Conservation (phyloP, 768 basidiomycete species). For the Ramaria rubella region DNA sequence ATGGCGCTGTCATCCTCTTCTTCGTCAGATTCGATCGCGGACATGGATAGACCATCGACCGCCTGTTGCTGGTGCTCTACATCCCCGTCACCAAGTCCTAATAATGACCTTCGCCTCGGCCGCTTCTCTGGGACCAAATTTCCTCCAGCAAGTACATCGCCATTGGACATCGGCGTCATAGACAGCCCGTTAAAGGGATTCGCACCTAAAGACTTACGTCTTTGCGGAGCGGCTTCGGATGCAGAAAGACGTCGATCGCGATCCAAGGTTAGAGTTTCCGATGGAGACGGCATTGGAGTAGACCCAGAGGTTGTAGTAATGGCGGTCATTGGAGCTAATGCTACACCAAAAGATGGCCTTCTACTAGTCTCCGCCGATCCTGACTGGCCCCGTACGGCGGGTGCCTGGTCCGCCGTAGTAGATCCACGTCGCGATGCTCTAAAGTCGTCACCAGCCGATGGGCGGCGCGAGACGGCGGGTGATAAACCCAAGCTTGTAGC, state of each 20-base stretch:
- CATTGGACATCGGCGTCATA: constrained; percentile 6
- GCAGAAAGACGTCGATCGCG: not conserved
- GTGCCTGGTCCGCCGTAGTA: not conserved
- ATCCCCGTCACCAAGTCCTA: not conserved
- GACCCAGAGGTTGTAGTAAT: not conserved
- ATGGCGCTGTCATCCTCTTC: constrained; percentile 16
- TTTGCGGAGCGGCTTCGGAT: not conserved
- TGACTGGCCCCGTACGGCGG: not conserved
- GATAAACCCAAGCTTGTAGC: constrained; percentile 33
- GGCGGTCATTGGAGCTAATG: constrained; percentile 1
- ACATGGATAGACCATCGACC: constrained; percentile 25
- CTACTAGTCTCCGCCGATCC: not conserved
- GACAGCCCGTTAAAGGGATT: constrained; percentile 5
- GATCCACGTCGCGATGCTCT: not conserved
- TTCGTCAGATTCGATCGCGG: constrained; percentile 28
- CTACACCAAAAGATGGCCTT: constrained; percentile 5
- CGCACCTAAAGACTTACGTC: not conserved
- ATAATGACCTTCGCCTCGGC: not conserved
- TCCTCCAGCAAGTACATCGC: not conserved
- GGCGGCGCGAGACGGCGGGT: constrained; percentile 42
- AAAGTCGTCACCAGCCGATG: constrained; percentile 21
- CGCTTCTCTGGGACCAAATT: not conserved
- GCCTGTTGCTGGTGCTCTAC: not conserved
- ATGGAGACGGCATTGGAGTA: not conserved
- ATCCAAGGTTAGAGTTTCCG: not conserved